Evolutionary conservation across 176 grass and related monocot species (phyloP), one percentile per base, ranked within the genome.

Genomic region (Hsuehochloa calcarea): DNA sequence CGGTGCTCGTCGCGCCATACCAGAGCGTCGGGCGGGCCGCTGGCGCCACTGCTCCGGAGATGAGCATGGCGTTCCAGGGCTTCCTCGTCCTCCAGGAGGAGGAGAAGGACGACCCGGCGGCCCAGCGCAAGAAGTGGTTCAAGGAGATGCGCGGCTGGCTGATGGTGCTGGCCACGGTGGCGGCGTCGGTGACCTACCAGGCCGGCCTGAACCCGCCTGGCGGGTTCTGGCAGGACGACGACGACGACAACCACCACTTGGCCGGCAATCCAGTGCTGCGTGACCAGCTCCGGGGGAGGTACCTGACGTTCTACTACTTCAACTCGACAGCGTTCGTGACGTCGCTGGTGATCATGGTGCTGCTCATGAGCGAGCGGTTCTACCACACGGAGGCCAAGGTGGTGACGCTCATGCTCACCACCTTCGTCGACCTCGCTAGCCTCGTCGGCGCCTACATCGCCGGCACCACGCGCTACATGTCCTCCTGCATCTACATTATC

Each of bases 71-170:
- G 45, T 78, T 86, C 65, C 54, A 81, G 35, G 83, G 84, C 19
- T 51, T 86, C 79, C 73, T 90, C 9, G 10, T 82, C 67, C 19
- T 81, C 19, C 22, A 77, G 46, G 7, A 22, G 7, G 39, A 16
- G 51, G 34, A 81, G n/a, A 31, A 70, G 25, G 60, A 35, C 10
- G 19, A 50, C 73, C 11, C 50, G 41, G 37, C 1, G 27, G 7
- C 54, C 41, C 6, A 29, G 37, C 55, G 39, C 2, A 85, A 82
- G 69, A 80, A 79, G 58, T 89, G 79, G 87, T 58, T 89, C 60
- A 64, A 66, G 78, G 83, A 92, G 22, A 87, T 87, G 87, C 87
- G 90, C 44, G 83, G 90, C 50, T 83, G 79, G 87, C 65, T 92
- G 81, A 89, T 92, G 55, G 78, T 88, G 20, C 49, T 85, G 1